Evolutionary conservation across 2,329 filamentous ascomycete species (phyloP), one percentile per base, ranked within the genome.

Genomic region (Thermochaetoides dissita): DNA sequence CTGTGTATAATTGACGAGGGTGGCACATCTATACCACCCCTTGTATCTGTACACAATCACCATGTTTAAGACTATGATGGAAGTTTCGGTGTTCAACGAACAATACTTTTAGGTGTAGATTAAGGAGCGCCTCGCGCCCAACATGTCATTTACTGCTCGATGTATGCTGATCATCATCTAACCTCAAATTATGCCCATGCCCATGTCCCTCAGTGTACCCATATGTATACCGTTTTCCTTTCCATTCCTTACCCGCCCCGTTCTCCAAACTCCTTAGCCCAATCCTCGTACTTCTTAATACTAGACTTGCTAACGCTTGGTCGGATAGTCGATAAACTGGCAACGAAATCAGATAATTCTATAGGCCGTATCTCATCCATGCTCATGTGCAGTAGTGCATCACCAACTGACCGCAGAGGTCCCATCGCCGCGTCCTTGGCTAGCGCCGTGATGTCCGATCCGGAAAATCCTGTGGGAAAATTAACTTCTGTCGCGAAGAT

Each of bases 351-450:
- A 34, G 69, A 59, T 42, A 94, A 74, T 41, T 74, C 72, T 46
- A 98, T 96, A 1, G 88, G 81, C 9, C 88, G 73, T 51, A 98
- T 96, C 52, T 96, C 78, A 47, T 98, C 91, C 74, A 91, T 94
- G 0, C 82, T 84, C 71, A 93, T 96, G 50, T 84, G 79, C 31
- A 98, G 69, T 30, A 98, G 66, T 34, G 83, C 85, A 59, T 96
- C 91, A 28, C 91, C 91, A 2, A 96, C 68, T 41, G 86, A 89
- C 30, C 91, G 76, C 9, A 98, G 67, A 0, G 91, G 91, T 0
- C 91, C 89, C 91, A 98, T 98, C 3, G 91, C 91, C 7, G 91
- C 91, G 58, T 98, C 91, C 63, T 98, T 98, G 7, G 91, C 91
- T 7, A 98, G 68, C 1, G 91, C 88, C 17, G 91, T 96, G 50